Percentiles rank a stretch among this genome's conserved stretches.
These are phyloP conservation scores for Hordeum pubiflorum DNA, from an alignment of 202 grass and related monocot species.

Conservation along the genomic window DNA sequence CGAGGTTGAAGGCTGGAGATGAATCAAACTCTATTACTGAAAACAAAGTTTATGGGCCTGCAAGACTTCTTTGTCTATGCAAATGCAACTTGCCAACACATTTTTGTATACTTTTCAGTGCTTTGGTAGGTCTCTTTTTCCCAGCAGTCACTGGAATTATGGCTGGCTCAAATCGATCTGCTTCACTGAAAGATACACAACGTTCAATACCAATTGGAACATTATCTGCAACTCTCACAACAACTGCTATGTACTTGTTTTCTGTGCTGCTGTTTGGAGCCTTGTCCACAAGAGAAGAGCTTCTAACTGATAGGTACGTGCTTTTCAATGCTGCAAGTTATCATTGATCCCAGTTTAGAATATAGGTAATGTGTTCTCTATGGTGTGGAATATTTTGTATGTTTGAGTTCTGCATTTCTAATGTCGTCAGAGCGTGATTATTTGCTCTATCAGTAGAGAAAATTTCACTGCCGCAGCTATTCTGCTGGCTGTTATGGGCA, in stretches of 20 bases:
- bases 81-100: slow-evolving; percentile 15
- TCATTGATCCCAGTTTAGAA: neutral
- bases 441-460: slow-evolving; percentile 9
- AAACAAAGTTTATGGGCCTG: neutral
- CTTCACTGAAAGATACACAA: slow-evolving; percentile 94
- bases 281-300: slow-evolving; percentile 81
- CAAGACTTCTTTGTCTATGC: neutral
- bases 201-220: slow-evolving; percentile 96
- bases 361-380: neutral
- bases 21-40: neutral
- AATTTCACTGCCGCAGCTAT: neutral
- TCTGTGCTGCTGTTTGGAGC: slow-evolving; percentile 91
- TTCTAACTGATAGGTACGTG: slow-evolving; percentile 77
- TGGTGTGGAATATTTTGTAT: neutral
- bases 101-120: slow-evolving; percentile 54
- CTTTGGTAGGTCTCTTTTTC: slow-evolving; percentile 96
- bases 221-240: slow-evolving; percentile 72
- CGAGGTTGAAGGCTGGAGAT: neutral
- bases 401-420: slow-evolving; percentile 1
- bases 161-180: slow-evolving; percentile 95
- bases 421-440: neutral
- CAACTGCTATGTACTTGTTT: slow-evolving; percentile 77
- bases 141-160: slow-evolving; percentile 99
- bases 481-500: neutral
- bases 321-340: slow-evolving; percentile 13